phyloP scores from a whole-genome alignment of 208 protist genomes.

The Crithidia bombi region DNA sequence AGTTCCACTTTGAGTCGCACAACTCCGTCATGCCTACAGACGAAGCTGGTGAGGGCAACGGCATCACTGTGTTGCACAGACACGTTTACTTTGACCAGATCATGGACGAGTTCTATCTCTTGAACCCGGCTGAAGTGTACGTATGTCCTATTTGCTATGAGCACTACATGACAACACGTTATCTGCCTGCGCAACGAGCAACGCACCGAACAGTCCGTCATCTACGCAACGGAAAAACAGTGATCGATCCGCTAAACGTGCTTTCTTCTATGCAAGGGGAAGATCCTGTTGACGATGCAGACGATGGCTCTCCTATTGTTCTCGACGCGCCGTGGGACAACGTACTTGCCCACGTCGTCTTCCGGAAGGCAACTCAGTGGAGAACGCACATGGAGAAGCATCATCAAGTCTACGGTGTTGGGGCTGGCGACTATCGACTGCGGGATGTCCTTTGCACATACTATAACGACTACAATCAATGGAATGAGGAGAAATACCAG shows the following conservation, averaged over 20 bases:
- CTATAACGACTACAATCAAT: slow-evolving; percentile 78
- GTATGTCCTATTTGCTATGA: slow-evolving; percentile 84
- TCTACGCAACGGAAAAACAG: slow-evolving; percentile 39
- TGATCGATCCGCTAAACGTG: slow-evolving; percentile 80
- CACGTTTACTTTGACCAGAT: slow-evolving; percentile 90
- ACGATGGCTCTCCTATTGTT: neutral
- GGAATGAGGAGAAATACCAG: slow-evolving; percentile 49
- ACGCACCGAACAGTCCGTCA: slow-evolving; percentile 34
- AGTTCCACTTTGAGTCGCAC: slow-evolving; percentile 62
- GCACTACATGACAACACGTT: slow-evolving; percentile 73
- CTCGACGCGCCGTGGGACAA: slow-evolving; percentile 37
- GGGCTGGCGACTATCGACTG: slow-evolving; percentile 68
- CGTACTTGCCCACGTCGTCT: slow-evolving; percentile 64
- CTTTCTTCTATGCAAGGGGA: slow-evolving; percentile 61
- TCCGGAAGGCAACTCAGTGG: slow-evolving; percentile 64
- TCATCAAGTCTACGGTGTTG: slow-evolving; percentile 43
- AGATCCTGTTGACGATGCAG: slow-evolving; percentile 2
- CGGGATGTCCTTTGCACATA: slow-evolving; percentile 76
- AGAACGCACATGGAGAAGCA: slow-evolving; percentile 63
- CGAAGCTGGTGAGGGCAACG: slow-evolving; percentile 15
- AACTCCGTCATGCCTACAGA: slow-evolving; percentile 33
- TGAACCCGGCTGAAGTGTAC: slow-evolving; percentile 80
- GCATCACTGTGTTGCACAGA: slow-evolving; percentile 54
- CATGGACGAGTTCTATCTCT: slow-evolving; percentile 83
- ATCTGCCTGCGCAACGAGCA: slow-evolving; percentile 38